phyloP scores from a whole-genome alignment of 495 filamentous ascomycete species.

The Hypoxylon subgilvum region DNA sequence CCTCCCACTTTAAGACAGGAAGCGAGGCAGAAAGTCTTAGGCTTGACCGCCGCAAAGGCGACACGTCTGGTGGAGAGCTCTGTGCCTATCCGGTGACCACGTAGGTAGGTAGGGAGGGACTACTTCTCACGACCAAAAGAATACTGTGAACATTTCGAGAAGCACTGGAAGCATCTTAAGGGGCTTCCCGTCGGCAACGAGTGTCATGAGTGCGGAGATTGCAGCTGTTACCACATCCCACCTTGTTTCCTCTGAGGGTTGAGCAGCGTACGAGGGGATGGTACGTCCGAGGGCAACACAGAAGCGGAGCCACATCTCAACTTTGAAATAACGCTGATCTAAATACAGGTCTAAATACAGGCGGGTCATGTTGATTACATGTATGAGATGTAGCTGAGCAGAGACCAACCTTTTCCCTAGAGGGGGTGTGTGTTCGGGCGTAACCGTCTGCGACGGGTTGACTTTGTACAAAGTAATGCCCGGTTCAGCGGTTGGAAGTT shows the following conservation, averaged over 20 bases:
- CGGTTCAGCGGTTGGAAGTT: neutral
- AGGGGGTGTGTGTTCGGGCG: slow-evolving; percentile 7
- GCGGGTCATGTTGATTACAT: slow-evolving; percentile 3
- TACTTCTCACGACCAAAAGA: slow-evolving; percentile 27
- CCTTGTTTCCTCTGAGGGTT: slow-evolving; percentile 44
- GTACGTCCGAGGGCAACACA: slow-evolving; percentile 46
- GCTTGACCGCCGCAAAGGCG: slow-evolving; percentile 47
- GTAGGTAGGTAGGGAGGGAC: too few relatives aligned
- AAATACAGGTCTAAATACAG: slow-evolving; percentile 3
- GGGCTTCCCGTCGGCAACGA: slow-evolving; percentile 31
- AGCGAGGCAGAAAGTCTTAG: slow-evolving; percentile 35
- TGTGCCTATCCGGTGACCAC: slow-evolving; percentile 47
- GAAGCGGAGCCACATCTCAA: slow-evolving; percentile 30
- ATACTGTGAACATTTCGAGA: slow-evolving; percentile 45
- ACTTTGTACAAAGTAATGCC: neutral
- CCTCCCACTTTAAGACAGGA: slow-evolving; percentile 35
- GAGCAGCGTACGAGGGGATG: slow-evolving; percentile 42
- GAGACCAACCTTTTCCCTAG: slow-evolving; percentile 11
- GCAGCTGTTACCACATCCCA: slow-evolving; percentile 47
- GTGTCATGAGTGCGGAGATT: slow-evolving; percentile 44
- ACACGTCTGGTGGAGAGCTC: slow-evolving; percentile 39
- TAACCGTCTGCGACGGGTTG: slow-evolving; percentile 1
- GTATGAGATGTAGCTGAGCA: neutral
- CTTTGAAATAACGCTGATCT: slow-evolving; percentile 21
- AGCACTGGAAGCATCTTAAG: slow-evolving; percentile 37